Conservation (phyloP, 1,284 basidiomycete species). For the Somion occarium region DNA sequence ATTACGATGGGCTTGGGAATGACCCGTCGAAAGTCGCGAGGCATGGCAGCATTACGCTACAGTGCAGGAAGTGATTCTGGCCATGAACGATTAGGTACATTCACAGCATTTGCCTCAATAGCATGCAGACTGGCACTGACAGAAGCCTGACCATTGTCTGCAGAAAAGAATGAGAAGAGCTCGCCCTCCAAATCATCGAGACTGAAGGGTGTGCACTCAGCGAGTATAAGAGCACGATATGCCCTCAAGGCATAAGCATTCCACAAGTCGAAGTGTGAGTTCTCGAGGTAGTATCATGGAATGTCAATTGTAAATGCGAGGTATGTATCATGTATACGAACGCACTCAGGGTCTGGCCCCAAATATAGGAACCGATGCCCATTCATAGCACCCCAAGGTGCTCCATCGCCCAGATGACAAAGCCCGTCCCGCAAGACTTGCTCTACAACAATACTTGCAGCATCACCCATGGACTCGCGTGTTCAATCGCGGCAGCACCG, state of each 20-base stretch:
- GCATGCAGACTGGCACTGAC: neutral
- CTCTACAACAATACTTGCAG: too few species aligned
- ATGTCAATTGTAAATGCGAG: neutral
- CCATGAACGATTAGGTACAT: neutral
- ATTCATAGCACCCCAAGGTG: too few species aligned
- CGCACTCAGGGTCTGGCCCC: neutral
- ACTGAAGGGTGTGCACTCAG: neutral
- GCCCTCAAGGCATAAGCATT: conserved; percentile 20
- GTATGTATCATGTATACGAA: neutral
- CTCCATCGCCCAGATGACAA: too few species aligned
- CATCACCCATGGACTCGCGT: too few species aligned
- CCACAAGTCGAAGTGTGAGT: neutral
- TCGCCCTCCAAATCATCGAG: neutral
- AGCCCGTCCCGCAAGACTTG: too few species aligned
- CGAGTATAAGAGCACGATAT: conserved; percentile 16
- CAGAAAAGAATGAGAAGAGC: neutral
- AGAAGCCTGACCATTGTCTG: neutral
- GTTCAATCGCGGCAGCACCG: too few species aligned
- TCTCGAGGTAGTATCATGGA: neutral
- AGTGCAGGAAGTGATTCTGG: conserved; percentile 26
- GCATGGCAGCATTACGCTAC: neutral
- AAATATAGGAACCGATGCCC: too few species aligned
- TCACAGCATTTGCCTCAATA: conserved; percentile 20
- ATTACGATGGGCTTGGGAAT: conserved; percentile 31
- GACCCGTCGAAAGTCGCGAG: conserved; percentile 2